Base-by-base conservation (phyloP, 1,284 basidiomycete species). In the Heliocybe sulcata region DNA sequence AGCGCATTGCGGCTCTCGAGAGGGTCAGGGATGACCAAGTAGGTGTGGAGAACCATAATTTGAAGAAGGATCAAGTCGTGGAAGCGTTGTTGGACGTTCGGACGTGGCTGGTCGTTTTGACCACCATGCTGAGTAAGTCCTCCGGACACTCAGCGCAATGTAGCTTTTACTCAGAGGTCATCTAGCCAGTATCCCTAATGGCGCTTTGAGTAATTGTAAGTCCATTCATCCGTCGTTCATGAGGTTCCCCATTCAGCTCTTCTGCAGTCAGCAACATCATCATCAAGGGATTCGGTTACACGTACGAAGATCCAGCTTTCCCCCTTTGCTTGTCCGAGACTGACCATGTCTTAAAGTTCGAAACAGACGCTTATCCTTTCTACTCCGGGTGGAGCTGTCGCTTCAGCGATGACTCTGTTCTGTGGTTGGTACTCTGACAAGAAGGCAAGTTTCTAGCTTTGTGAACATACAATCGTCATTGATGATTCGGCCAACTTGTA, bases 371-470 rank as follows among this genome's bases (percentile, higher is more conserved):
- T 87, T 22, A 85, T 87, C 45, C 64, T 86, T 12, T 76, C 77
- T 2, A 81, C 83, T 0, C 85, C 84, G 6, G 75, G 68, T n/a
- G 85, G 85, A 1, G 69, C 67, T 1, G 68, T 87, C 48, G 76
- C 72, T 2, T 69, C 80, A 0, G 53, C 69, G 2, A 82, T 71
- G 54, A 77, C 80, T 0, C 60, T 85, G 8, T 62, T 76, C 8
- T 81, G 80, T 58, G 83, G 83, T 3, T 85, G 79, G 77, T 82
- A 81, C 61, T 82, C 83, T 0, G 85, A 86, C 61, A 80, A 72
- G 62, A 82, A 77, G 75, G 81, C 79, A 53, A 27, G 38, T 56
- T 19, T 1, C 2, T 9, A 33, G 16, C n/a, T n/a, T n/a, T 12
- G 38, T 33, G 6, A 20, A 6, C 19, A 16, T 45, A 16, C 6